These are phyloP conservation scores for Lachnellula suecica DNA, from an alignment of 2,329 filamentous ascomycete species.

Conservation along the genomic window DNA sequence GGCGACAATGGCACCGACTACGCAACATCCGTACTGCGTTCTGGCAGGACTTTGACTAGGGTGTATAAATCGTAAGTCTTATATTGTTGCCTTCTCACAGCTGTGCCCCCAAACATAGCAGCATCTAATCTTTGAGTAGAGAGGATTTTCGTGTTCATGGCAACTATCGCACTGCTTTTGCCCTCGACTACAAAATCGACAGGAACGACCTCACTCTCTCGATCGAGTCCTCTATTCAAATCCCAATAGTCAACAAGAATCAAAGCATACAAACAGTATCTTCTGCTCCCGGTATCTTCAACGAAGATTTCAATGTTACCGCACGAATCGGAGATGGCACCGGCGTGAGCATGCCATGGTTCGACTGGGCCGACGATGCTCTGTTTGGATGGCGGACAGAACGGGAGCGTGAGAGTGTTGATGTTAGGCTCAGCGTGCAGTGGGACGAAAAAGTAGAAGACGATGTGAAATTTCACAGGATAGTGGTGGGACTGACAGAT, in stretches of 20 bases:
- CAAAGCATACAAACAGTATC: too few species aligned
- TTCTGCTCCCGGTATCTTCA: not conserved
- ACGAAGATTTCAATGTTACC: not conserved
- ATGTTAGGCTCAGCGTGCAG: not conserved
- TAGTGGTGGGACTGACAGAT: too few species aligned
- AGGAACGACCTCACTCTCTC: not conserved
- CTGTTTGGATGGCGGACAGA: conserved; percentile 16
- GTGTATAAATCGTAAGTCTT: conserved; percentile 10
- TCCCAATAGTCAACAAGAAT: too few species aligned
- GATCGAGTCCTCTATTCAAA: too few species aligned
- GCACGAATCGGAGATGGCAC: conserved; percentile 9
- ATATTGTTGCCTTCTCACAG: not conserved
- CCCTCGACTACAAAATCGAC: conserved; percentile 8
- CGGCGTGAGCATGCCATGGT: conserved; percentile 16
- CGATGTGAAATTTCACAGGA: too few species aligned
- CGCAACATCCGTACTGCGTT: conserved; percentile 1
- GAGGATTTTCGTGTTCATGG: not conserved
- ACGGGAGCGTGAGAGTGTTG: conserved; percentile 5
- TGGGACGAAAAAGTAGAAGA: not conserved
- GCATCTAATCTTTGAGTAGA: too few species aligned
- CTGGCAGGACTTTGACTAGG: conserved; percentile 10
- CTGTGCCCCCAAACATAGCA: too few species aligned
- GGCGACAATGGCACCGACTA: too few species aligned
- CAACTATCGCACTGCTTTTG: conserved; percentile 6
- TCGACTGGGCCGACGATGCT: conserved; percentile 10